These are phyloP conservation scores for Rhodamnia rubescens DNA, from an alignment of 345 rosid species.

Conservation along the genomic window DNA sequence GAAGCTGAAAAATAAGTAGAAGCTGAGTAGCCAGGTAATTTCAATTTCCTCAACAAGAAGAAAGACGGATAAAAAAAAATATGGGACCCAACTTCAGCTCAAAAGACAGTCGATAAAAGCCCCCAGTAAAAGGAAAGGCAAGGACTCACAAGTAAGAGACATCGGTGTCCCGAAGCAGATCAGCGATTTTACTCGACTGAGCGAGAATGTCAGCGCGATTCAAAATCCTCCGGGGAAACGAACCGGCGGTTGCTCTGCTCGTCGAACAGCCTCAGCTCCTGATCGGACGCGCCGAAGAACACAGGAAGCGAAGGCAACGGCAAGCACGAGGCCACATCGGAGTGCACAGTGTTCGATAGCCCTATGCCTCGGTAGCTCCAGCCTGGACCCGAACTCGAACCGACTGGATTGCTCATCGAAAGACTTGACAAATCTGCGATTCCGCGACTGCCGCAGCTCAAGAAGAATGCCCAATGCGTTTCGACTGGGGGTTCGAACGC, in stretches of 20 bases:
- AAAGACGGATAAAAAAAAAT: not conserved
- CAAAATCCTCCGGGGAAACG: slow-evolving; percentile 29
- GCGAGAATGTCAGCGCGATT: slow-evolving; percentile 56
- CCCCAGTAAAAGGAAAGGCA: not conserved
- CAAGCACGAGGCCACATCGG: slow-evolving; percentile 85
- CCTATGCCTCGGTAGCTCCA: slow-evolving; percentile 55
- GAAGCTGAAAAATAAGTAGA: not conserved
- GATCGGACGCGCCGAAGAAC: slow-evolving; percentile 73
- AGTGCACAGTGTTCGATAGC: slow-evolving; percentile 78
- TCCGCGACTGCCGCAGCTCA: slow-evolving; percentile 10
- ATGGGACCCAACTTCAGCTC: not conserved
- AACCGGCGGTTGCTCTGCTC: slow-evolving; percentile 17
- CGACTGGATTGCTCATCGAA: slow-evolving; percentile 51
- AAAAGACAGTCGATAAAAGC: not conserved
- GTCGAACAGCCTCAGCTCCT: slow-evolving; percentile 55
- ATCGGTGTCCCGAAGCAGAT: slow-evolving; percentile 58
- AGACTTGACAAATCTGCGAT: slow-evolving; percentile 11
- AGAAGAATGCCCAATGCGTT: not conserved
- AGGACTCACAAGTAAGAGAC: slow-evolving; percentile 83
- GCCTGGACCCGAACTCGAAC: slow-evolving; percentile 25
- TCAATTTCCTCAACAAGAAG: not conserved
- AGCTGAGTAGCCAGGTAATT: not conserved
- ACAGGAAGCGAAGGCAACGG: slow-evolving; percentile 87
- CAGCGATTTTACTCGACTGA: slow-evolving; percentile 65
- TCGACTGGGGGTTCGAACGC: not conserved